These are phyloP conservation scores for Apiospora koreana DNA, from an alignment of 2,329 filamentous ascomycete genomes.

Conservation along the genomic window DNA sequence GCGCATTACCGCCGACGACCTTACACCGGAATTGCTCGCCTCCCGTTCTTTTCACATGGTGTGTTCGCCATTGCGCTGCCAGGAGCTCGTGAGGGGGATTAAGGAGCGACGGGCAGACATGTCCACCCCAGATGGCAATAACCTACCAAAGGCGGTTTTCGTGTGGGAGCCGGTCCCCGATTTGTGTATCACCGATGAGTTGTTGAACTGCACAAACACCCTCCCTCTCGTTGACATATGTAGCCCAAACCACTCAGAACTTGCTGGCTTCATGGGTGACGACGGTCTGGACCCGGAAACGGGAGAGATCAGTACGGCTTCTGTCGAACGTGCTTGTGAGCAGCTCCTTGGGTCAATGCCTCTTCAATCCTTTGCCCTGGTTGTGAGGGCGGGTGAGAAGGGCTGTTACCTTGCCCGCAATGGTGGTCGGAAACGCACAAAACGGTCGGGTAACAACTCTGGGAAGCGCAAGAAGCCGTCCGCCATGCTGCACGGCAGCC, in stretches of 20 bases:
- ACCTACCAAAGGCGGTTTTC: slow-evolving; percentile 64
- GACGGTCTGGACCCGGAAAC: slow-evolving; percentile 54
- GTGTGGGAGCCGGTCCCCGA: slow-evolving; percentile 97
- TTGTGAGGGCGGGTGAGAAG: slow-evolving; percentile 70
- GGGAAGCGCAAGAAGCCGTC: slow-evolving; percentile 44
- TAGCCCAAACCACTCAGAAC: slow-evolving; percentile 83
- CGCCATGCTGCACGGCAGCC: slow-evolving; percentile 46
- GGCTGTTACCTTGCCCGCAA: slow-evolving; percentile 68
- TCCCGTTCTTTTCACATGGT: slow-evolving; percentile 85
- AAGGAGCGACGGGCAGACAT: slow-evolving; percentile 53
- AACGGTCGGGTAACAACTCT: slow-evolving; percentile 13
- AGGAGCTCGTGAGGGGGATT: slow-evolving; percentile 74
- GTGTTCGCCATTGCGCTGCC: slow-evolving; percentile 76
- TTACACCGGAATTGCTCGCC: slow-evolving; percentile 66
- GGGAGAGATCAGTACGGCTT: slow-evolving; percentile 52
- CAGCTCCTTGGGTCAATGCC: slow-evolving; percentile 66
- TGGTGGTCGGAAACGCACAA: slow-evolving; percentile 50
- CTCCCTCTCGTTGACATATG: slow-evolving; percentile 63
- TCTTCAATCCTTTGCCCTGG: slow-evolving; percentile 64
- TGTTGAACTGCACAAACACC: slow-evolving; percentile 65
- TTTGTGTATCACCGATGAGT: slow-evolving; percentile 71
- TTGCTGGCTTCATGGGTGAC: slow-evolving; percentile 81
- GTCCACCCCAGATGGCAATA: slow-evolving; percentile 23
- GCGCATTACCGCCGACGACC: slow-evolving; percentile 72
- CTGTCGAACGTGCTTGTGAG: slow-evolving; percentile 61